Evolutionary conservation across 2,329 filamentous ascomycete species (phyloP).

Genomic region (Cryphonectria japonica): DNA sequence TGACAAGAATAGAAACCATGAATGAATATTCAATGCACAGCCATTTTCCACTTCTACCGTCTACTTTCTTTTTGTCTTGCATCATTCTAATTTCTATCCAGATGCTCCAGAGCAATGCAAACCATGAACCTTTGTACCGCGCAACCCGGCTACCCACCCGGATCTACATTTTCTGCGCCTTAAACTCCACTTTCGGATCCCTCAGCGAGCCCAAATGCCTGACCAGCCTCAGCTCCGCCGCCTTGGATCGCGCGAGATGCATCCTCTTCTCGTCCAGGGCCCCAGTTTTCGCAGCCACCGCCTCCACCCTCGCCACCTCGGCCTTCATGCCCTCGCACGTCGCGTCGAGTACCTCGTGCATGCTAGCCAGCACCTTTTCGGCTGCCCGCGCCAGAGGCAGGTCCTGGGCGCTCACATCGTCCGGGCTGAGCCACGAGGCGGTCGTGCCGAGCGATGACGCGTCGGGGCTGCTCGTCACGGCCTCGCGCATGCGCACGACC

Average conservation of each 20-base stretch:
- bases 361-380: slow-evolving; percentile 87
- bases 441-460: slow-evolving; percentile 51
- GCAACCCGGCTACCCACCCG: not conserved
- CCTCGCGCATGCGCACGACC: slow-evolving; percentile 85
- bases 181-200: slow-evolving; percentile 67
- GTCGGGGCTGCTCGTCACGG: slow-evolving; percentile 54
- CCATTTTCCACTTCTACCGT: not conserved
- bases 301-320: slow-evolving; percentile 49
- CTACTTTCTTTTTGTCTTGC: slow-evolving; percentile 8
- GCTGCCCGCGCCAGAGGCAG: slow-evolving; percentile 82
- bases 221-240: slow-evolving; percentile 85
- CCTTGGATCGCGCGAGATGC: slow-evolving; percentile 75
- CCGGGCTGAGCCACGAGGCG: slow-evolving; percentile 75
- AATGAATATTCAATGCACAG: not conserved
- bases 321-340: slow-evolving; percentile 67
- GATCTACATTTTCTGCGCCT: slow-evolving; percentile 54
- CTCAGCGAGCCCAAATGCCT: slow-evolving; percentile 72
- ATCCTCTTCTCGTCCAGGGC: slow-evolving; percentile 55
- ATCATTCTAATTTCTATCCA: slow-evolving; percentile 26
- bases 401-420: slow-evolving; percentile 69
- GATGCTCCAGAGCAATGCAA: slow-evolving; percentile 12
- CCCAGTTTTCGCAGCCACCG: slow-evolving; percentile 42
- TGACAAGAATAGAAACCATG: not conserved
- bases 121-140: not conserved
- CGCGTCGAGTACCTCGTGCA: slow-evolving; percentile 80